Base-by-base conservation (phyloP, 768 basidiomycete species). In the Kwoniella heveanensis region DNA sequence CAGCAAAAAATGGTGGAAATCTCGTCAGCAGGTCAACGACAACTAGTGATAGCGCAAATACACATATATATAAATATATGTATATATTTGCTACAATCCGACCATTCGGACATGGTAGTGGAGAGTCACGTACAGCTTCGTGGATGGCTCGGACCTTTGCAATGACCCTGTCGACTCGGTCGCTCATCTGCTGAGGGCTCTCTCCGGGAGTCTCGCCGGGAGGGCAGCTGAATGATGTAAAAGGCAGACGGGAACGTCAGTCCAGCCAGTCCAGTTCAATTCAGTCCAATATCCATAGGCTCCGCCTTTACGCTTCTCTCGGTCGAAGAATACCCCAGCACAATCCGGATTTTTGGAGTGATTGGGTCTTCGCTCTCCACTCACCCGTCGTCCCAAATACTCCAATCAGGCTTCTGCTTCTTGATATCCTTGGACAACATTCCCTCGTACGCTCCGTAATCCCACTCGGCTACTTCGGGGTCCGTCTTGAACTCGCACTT, bases 381-480 rank as follows among this genome's bases (percentile, higher is more conserved):
- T 36, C 77, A 88, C 88, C 90, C 92, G 72, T 93, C 89, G 44
- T 79, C 84, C 91, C 91, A 95, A 71, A 94, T 92, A n/a, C 77
- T 72, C 92, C 92, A 97, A 32, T 73, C 77, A 2, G 84, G 82
- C 54, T 82, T 84, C 60, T 81, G 83, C 53, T 83, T 83, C 65
- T 86, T 82, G 70, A 95, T 95, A 70, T 95, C 90, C n/a, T 85
- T 81, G n/a, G 87, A 82, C 26, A 84, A 77, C 46, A 93, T 85
- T 5, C 92, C 93, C 77, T 95, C 93, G 73, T 90, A 96, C 8
- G 90, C 86, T 10, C 94, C 90, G 83, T 82, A 95, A 73, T 95
- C 90, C 92, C 92, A 74, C 90, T 92, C 46, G 88, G 83, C 54
- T 6, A 80, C 74, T 32, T 74, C 72, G 15, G 71, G 68, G 17